Evolutionary conservation across 2,329 filamentous ascomycete genomes (phyloP).

Genomic region (Fusarium subtropicale): DNA sequence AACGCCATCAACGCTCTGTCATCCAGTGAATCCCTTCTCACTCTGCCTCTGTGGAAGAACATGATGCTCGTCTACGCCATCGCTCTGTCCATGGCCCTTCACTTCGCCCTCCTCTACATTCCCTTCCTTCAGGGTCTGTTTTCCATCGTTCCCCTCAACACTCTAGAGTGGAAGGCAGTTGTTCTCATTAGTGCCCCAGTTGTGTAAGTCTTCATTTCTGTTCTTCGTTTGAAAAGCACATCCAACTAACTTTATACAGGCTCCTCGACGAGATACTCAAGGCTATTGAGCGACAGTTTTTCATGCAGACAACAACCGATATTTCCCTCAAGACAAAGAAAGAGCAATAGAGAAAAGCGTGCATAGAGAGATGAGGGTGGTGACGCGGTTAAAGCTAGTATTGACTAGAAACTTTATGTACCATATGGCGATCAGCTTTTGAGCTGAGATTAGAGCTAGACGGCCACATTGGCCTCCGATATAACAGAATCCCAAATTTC

Average conservation of each 20-base stretch:
- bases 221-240: not conserved
- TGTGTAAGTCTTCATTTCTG: constrained; percentile 71
- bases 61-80: constrained; percentile 99
- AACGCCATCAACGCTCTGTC: constrained; percentile 99
- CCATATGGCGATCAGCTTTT: constrained; percentile 31
- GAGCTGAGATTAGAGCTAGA: constrained; percentile 41
- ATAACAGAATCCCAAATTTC: constrained; percentile 27
- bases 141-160: constrained; percentile 87
- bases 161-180: constrained; percentile 92
- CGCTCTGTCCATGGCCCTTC: constrained; percentile 88
- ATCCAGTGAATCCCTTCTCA: constrained; percentile 92
- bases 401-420: constrained; percentile 49
- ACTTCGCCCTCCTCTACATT: constrained; percentile 93
- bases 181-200: constrained; percentile 89
- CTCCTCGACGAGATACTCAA: constrained; percentile 88
- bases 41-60: constrained; percentile 96
- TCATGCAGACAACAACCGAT: constrained; percentile 63
- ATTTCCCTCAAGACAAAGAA: constrained; percentile 63
- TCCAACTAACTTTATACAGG: constrained; percentile 57
- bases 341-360: constrained; percentile 57
- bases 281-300: constrained; percentile 75
- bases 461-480: constrained; percentile 33
- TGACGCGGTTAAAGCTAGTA: constrained; percentile 43
- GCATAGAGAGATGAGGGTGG: constrained; percentile 29
- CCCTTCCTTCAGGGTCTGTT: constrained; percentile 91